Conservation (phyloP, 164 flowering plant genomes). For the Dillenia turbinata region DNA sequence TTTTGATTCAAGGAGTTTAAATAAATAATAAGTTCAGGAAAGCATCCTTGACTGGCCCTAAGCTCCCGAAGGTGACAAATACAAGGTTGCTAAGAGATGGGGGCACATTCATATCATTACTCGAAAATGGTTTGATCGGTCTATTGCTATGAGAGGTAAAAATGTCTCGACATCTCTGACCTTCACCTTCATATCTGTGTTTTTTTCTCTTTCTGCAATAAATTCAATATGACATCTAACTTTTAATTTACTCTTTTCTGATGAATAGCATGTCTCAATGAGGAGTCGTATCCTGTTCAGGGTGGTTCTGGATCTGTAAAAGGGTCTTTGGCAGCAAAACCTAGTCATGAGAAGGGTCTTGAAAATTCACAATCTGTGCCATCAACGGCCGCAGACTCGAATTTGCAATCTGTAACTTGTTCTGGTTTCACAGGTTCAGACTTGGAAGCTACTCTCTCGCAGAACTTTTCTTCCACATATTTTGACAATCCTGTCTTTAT, state of each 20-base stretch:
- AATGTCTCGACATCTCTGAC: neutral
- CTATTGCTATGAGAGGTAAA: constrained; percentile 72
- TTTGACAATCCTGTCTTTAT: constrained; percentile 27
- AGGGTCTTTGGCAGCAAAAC: constrained; percentile 18
- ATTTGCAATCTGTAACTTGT: constrained; percentile 28
- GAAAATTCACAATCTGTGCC: constrained; percentile 23
- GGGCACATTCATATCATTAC: constrained; percentile 72
- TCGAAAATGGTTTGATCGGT: constrained; percentile 81
- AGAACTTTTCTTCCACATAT: constrained; percentile 37
- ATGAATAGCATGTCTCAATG: constrained; percentile 74
- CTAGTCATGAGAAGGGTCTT: constrained; percentile 33
- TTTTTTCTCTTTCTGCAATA: neutral
- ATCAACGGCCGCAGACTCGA: constrained; percentile 31
- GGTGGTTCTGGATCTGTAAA: constrained; percentile 26
- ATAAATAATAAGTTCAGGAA: neutral
- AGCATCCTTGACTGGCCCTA: constrained; percentile 56
- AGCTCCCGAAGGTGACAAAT: constrained; percentile 96
- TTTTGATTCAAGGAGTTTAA: neutral
- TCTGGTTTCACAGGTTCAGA: constrained; percentile 33
- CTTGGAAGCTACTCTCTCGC: constrained; percentile 53
- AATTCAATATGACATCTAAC: constrained; percentile 12
- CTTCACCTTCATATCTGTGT: neutral
- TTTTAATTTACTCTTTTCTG: constrained; percentile 11
- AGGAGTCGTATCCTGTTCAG: constrained; percentile 76
- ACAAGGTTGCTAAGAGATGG: constrained; percentile 83